Percentiles rank a stretch among this genome's conserved stretches.
Conservation (phyloP, 768 basidiomycete species). For the Agaricus blazei region DNA sequence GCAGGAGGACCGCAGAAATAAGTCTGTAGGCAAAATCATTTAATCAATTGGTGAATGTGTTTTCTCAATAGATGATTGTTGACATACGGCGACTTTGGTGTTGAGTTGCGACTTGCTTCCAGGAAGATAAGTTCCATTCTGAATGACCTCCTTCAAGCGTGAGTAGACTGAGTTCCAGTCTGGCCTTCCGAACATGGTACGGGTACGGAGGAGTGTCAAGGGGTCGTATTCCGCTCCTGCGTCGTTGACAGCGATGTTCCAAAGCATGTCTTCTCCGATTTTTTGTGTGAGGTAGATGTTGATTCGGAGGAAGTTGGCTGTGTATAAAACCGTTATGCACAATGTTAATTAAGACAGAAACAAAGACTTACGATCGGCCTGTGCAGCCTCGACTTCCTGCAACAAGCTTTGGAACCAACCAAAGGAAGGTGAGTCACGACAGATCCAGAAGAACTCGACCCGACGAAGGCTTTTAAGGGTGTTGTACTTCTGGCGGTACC, state of each 20-base stretch:
- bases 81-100: conserved; percentile 77
- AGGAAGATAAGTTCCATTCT: conserved; percentile 75
- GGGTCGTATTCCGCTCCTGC: conserved; percentile 85
- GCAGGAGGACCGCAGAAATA: conserved; percentile 85
- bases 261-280: conserved; percentile 80
- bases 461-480: conserved; percentile 75
- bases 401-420: conserved; percentile 94
- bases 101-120: conserved; percentile 74
- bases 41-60: no score
- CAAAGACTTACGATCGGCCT: conserved; percentile 72
- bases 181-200: conserved; percentile 90
- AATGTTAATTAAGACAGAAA: background rate
- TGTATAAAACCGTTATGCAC: conserved; percentile 12
- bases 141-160: conserved; percentile 72
- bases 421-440: conserved; percentile 92
- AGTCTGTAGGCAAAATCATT: conserved; percentile 40
- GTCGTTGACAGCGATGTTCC: conserved; percentile 89
- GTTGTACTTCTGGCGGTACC: conserved; percentile 84
- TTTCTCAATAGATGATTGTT: no score
- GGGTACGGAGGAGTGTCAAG: conserved; percentile 79
- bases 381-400: conserved; percentile 83
- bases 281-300: conserved; percentile 88
- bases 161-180: conserved; percentile 83
- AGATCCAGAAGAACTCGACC: conserved; percentile 95
- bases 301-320: conserved; percentile 90